Conservation (phyloP, 2,329 filamentous ascomycete species). For the Tolypocladium album region DNA sequence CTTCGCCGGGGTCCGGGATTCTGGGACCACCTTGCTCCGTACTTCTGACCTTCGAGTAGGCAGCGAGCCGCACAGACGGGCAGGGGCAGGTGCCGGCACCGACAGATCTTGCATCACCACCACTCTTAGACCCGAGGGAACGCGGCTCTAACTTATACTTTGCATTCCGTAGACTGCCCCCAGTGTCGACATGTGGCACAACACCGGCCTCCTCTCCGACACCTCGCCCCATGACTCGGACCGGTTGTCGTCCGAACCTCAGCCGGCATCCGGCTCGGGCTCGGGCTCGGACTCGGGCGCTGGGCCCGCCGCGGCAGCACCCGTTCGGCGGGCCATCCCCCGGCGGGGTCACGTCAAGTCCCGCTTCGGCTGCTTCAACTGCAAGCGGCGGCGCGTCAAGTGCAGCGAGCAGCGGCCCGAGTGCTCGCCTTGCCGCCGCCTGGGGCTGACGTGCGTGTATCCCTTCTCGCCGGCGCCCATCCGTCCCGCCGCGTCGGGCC, state of each 20-base stretch:
- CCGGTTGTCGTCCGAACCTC: neutral
- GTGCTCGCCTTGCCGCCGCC: constrained; percentile 19
- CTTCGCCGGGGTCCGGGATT: too few species aligned
- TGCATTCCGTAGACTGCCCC: neutral
- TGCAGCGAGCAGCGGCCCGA: constrained; percentile 18
- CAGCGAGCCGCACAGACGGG: neutral
- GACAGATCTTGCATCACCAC: too few species aligned
- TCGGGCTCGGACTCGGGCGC: neutral
- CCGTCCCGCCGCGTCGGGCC: constrained; percentile 11
- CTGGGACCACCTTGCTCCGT: neutral
- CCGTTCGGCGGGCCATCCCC: constrained; percentile 1
- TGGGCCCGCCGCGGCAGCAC: neutral
- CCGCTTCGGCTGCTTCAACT: constrained; percentile 21
- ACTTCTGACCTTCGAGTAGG: too few species aligned
- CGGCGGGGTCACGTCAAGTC: constrained; percentile 17
- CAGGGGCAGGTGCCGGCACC: too few species aligned
- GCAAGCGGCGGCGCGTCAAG: constrained; percentile 19
- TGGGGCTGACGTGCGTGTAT: constrained; percentile 23
- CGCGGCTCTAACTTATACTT: too few species aligned
- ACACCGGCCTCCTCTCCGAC: neutral
- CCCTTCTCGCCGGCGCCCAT: neutral
- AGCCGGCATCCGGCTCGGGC: neutral
- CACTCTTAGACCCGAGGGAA: neutral
- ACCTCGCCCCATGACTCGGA: neutral
- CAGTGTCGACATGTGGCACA: neutral